phyloP scores from a whole-genome alignment of 495 filamentous ascomycete species.

The Astrothelium subdiscretum region DNA sequence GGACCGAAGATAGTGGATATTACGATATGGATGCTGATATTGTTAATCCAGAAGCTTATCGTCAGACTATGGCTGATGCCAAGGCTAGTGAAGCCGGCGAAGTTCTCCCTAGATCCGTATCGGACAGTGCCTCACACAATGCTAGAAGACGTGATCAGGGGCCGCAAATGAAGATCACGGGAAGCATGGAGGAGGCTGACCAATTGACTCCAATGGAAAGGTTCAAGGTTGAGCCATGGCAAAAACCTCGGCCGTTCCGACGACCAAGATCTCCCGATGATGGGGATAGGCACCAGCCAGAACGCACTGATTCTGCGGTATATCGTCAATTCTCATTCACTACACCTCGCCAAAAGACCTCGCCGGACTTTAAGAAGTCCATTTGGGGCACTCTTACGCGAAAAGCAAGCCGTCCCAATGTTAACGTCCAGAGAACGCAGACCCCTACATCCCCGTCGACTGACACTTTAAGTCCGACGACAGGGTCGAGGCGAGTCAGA shows the following conservation, averaged over 20 bases:
- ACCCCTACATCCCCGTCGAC: neutral
- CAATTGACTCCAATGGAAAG: conserved; percentile 3
- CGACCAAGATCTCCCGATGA: neutral
- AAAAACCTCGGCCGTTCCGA: neutral
- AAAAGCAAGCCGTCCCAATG: neutral
- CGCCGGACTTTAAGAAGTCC: neutral
- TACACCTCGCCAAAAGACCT: neutral
- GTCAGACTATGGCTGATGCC: conserved; percentile 16
- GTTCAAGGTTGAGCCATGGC: conserved; percentile 1
- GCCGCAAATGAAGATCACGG: neutral
- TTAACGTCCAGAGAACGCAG: neutral
- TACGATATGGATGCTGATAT: conserved; percentile 30
- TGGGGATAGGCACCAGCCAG: too few species aligned
- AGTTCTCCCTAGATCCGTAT: neutral
- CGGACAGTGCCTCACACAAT: neutral
- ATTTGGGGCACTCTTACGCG: neutral
- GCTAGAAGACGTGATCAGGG: neutral
- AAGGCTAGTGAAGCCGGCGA: conserved; percentile 8
- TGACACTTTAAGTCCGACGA: conserved; percentile 4
- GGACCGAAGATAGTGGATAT: conserved; percentile 22
- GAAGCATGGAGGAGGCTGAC: neutral
- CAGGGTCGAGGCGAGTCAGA: conserved; percentile 9
- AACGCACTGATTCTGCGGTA: neutral
- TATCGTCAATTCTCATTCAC: neutral
- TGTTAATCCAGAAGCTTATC: conserved; percentile 24